These are phyloP conservation scores for Stemphylium vesicarium DNA, from an alignment of 2,329 filamentous ascomycete species.

Conservation along the genomic window DNA sequence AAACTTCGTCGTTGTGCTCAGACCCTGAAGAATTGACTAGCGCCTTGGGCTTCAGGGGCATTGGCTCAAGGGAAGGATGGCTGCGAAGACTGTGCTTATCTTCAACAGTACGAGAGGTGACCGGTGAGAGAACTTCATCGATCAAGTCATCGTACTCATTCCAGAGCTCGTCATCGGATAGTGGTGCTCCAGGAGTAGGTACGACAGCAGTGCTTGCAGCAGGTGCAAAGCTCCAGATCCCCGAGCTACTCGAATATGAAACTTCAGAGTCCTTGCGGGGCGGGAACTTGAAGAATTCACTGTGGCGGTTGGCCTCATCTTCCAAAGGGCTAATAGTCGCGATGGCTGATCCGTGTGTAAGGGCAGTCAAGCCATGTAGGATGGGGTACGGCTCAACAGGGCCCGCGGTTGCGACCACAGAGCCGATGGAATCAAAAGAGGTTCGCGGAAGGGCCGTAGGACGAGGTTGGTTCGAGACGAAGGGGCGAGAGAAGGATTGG, in stretches of 20 bases:
- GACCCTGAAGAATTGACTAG: slow-evolving; percentile 39
- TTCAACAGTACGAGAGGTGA: slow-evolving; percentile 24
- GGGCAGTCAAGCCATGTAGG: slow-evolving; percentile 42
- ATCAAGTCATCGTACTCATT: slow-evolving; percentile 91
- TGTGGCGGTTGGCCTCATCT: slow-evolving; percentile 38
- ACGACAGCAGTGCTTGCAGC: slow-evolving; percentile 67
- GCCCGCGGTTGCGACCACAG: slow-evolving; percentile 36
- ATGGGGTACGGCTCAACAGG: slow-evolving; percentile 44
- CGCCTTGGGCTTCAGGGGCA: slow-evolving; percentile 34
- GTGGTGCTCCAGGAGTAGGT: slow-evolving; percentile 65
- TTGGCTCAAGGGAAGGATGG: slow-evolving; percentile 41
- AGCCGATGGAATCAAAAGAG: slow-evolving; percentile 41
- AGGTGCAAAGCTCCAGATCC: slow-evolving; percentile 63
- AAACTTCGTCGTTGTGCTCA: slow-evolving; percentile 28
- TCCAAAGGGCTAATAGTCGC: slow-evolving; percentile 42
- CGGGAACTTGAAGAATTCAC: slow-evolving; percentile 77
- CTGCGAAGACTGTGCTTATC: slow-evolving; percentile 19
- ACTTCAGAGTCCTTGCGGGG: slow-evolving; percentile 74
- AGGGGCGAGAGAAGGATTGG: slow-evolving; percentile 86
- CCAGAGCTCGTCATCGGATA: slow-evolving; percentile 88
- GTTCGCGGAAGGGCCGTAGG: slow-evolving; percentile 41
- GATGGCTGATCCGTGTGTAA: slow-evolving; percentile 49
- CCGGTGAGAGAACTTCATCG: slow-evolving; percentile 67
- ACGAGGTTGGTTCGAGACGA: slow-evolving; percentile 58
- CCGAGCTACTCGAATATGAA: slow-evolving; percentile 71